Evolutionary conservation across 768 basidiomycete genomes (phyloP).

Genomic region (Lactarius tabidus): DNA sequence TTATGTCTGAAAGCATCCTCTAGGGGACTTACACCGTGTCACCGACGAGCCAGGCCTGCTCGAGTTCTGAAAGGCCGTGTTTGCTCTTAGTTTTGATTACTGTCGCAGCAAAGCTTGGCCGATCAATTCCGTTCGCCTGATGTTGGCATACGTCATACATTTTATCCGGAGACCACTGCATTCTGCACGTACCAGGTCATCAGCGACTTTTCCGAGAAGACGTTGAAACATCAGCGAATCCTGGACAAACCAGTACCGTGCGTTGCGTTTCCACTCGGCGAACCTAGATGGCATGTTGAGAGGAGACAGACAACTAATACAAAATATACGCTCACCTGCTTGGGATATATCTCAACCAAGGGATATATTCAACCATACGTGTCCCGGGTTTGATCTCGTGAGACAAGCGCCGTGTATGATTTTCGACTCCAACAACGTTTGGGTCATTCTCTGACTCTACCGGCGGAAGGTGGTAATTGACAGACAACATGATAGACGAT

Average conservation of each 20-base stretch:
- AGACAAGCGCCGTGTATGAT: background rate
- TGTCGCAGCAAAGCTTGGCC: slow-evolving; percentile 5
- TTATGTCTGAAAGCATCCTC: background rate
- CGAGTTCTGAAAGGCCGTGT: slow-evolving; percentile 6
- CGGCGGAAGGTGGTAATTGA: background rate
- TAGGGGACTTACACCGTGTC: slow-evolving; percentile 14
- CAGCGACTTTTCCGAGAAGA: background rate
- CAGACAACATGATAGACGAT: background rate
- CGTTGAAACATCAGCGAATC: slow-evolving; percentile 16
- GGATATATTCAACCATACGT: background rate
- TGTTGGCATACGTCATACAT: background rate
- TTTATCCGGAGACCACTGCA: background rate
- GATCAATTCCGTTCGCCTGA: slow-evolving; percentile 4
- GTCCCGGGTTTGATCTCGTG: background rate
- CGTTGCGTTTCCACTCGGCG: slow-evolving; percentile 20
- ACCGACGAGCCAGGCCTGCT: slow-evolving; percentile 21
- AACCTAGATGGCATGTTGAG: background rate
- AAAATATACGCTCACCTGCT: background rate
- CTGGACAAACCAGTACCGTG: slow-evolving; percentile 3
- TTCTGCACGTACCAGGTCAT: background rate
- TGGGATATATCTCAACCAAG: background rate
- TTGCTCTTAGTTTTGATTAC: slow-evolving; percentile 12
- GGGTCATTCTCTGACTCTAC: background rate
- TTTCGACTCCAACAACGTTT: background rate
- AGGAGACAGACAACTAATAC: background rate